These are phyloP conservation scores for Aspergillus intermedius DNA, from an alignment of 2,329 filamentous ascomycete species.

Conservation along the genomic window DNA sequence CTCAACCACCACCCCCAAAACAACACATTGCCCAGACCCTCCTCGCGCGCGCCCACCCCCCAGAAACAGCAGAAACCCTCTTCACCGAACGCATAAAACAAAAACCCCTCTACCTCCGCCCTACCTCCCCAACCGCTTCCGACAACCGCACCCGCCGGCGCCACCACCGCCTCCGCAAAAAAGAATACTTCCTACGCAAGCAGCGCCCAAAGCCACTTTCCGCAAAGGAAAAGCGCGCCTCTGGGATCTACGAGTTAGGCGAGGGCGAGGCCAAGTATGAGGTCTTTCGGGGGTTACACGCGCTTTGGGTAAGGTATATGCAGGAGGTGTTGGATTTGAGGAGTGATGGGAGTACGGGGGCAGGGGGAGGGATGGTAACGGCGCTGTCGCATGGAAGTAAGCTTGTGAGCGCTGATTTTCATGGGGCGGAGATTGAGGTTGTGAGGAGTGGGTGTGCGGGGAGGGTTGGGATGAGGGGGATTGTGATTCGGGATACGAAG, in stretches of 20 bases:
- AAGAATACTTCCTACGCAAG: slow-evolving; percentile 40
- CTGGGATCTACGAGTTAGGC: slow-evolving; percentile 69
- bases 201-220: slow-evolving; percentile 65
- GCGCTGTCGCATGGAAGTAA: slow-evolving; percentile 51
- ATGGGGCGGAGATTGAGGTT: slow-evolving; percentile 78
- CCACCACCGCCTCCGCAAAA: slow-evolving; percentile 42
- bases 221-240: slow-evolving; percentile 65
- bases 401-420: slow-evolving; percentile 79
- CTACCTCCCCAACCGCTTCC: slow-evolving; percentile 61
- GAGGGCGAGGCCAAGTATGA: slow-evolving; percentile 62
- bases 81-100: slow-evolving; percentile 77
- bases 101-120: slow-evolving; percentile 71
- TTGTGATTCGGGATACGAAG: slow-evolving; percentile 82
- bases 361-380: slow-evolving; percentile 42
- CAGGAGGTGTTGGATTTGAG: slow-evolving; percentile 67
- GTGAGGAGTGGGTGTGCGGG: slow-evolving; percentile 73
- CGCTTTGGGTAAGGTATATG: slow-evolving; percentile 79
- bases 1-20: slow-evolving; percentile 9
- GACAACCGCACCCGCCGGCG: slow-evolving; percentile 50
- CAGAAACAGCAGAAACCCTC: slow-evolving; percentile 62
- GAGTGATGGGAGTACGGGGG: slow-evolving; percentile 9
- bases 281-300: slow-evolving; percentile 70
- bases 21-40: slow-evolving; percentile 54
- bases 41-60: slow-evolving; percentile 71
- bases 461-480: slow-evolving; percentile 75